Conservation (phyloP, 306 rosid species). For the Prunus padus region DNA sequence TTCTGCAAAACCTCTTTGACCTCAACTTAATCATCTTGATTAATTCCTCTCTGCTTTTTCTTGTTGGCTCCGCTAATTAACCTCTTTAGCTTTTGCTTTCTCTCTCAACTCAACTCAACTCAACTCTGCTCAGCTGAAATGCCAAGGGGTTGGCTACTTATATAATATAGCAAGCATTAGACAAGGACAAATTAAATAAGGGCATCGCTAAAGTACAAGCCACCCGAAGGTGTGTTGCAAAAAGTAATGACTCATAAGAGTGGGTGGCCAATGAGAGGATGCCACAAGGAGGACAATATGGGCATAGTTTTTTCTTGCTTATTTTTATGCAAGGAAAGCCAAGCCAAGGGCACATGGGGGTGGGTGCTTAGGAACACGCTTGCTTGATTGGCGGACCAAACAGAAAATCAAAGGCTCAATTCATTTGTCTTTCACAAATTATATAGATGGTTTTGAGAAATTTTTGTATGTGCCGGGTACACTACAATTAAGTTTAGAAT, state of each 20-base stretch:
- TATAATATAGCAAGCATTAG: constrained; percentile 29
- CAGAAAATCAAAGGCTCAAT: constrained; percentile 18
- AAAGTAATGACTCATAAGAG: constrained; percentile 19
- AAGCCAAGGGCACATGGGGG: constrained; percentile 72
- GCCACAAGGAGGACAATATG: constrained; percentile 40
- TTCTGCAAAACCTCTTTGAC: constrained; percentile 72
- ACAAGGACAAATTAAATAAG: constrained; percentile 18
- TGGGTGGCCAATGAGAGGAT: constrained; percentile 24
- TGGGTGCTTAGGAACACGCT: constrained; percentile 49
- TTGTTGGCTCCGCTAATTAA: not conserved
- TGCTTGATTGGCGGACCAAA: constrained; percentile 71
- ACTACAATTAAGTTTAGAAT: not conserved
- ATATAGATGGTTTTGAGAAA: not conserved
- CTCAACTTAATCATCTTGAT: constrained; percentile 71
- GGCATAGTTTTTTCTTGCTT: constrained; percentile 31
- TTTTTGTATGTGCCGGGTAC: too few relatives aligned
- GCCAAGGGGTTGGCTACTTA: constrained; percentile 29
- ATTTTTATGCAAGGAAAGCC: constrained; percentile 33
- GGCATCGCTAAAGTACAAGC: constrained; percentile 35
- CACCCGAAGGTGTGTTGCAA: constrained; percentile 33
- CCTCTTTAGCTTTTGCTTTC: constrained; percentile 1
- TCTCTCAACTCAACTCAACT: constrained; percentile 2
- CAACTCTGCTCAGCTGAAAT: constrained; percentile 1
- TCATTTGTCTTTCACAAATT: not conserved
- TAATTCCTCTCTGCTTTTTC: not conserved